Evolutionary conservation across 208 protist genomes (phyloP).

Genomic region (Acanthamoeba sp.): DNA sequence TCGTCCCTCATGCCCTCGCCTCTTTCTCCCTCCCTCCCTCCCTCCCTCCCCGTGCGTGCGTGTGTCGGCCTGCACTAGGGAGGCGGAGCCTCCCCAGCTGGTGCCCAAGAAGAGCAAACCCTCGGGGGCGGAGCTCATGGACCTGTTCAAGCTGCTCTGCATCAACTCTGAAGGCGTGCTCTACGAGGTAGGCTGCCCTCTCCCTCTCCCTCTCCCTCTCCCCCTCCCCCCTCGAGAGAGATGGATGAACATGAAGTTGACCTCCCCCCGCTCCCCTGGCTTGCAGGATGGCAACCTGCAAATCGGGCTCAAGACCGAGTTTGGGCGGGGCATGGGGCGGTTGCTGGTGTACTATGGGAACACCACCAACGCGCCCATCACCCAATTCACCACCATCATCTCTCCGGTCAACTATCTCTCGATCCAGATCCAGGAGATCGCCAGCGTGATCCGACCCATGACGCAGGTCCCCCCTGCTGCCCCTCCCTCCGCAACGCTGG

Average conservation of each 20-base stretch:
- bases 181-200: conserved; percentile 43
- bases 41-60: not conserved
- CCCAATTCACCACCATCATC: conserved; percentile 73
- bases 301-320: conserved; percentile 76
- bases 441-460: conserved; percentile 39
- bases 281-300: conserved; percentile 46
- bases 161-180: conserved; percentile 70
- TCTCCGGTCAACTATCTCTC: conserved; percentile 71
- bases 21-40: not conserved
- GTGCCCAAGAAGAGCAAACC: conserved; percentile 52
- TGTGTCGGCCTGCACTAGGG: not conserved
- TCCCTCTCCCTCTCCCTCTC: not conserved
- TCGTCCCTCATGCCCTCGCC: not conserved
- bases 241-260: not conserved
- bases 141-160: conserved; percentile 66
- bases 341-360: conserved; percentile 71
- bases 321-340: conserved; percentile 21
- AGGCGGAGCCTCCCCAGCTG: not conserved
- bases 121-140: not conserved
- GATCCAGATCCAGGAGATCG: conserved; percentile 64
- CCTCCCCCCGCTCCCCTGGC: no score
- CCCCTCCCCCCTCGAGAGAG: no score
- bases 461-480: not conserved
- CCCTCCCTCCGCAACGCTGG: no score
- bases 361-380: conserved; percentile 56